Conservation (phyloP, 2,329 filamentous ascomycete species). For the Juglanconis oblonga region DNA sequence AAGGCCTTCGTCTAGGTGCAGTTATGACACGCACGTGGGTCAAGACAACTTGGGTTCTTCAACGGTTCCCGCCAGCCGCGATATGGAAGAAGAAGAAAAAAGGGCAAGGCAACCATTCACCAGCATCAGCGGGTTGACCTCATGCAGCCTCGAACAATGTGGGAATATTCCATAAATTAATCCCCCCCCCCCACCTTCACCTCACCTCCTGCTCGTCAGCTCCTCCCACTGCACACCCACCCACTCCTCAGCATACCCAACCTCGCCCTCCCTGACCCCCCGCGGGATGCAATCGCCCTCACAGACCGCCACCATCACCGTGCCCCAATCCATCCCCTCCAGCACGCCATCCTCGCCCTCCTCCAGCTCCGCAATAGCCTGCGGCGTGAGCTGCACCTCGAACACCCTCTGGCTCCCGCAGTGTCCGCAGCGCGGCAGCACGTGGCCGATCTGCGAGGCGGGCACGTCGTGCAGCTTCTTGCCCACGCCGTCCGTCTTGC, state of each 20-base stretch:
- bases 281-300: conserved; percentile 69
- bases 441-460: conserved; percentile 27
- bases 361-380: conserved; percentile 64
- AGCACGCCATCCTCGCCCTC: conserved; percentile 73
- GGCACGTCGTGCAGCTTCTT: conserved; percentile 55
- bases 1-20: too few relatives aligned
- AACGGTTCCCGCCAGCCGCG: too few relatives aligned
- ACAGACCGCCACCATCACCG: conserved; percentile 83
- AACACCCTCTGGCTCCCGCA: conserved; percentile 78
- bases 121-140: too few relatives aligned
- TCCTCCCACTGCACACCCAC: conserved; percentile 99
- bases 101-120: too few relatives aligned
- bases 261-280: conserved; percentile 56
- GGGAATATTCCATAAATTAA: too few relatives aligned
- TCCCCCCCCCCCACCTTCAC: too few relatives aligned
- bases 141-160: too few relatives aligned
- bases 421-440: conserved; percentile 71
- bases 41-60: too few relatives aligned
- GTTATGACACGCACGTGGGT: too few relatives aligned
- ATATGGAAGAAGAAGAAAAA: too few relatives aligned
- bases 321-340: conserved; percentile 98
- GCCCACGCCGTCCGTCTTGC: conserved; percentile 71
- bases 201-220: conserved; percentile 38
- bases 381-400: conserved; percentile 88
- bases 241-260: conserved; percentile 91